A percentile compares a stretch with the other conserved stretches of the same genome.
phyloP scores from a whole-genome alignment of 306 rosid species.

The Parietaria judaica region DNA sequence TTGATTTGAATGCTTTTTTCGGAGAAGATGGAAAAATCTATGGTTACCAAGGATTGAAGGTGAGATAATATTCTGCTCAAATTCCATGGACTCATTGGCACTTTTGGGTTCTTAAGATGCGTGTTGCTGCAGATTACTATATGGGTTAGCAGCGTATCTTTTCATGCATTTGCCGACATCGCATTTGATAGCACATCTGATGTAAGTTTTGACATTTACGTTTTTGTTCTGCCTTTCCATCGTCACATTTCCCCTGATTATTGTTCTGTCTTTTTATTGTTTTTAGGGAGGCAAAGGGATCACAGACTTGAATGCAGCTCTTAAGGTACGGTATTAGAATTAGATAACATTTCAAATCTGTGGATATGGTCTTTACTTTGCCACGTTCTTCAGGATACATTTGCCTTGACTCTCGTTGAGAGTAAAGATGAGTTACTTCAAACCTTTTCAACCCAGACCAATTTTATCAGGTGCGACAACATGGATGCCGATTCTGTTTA shows the following conservation, averaged over 20 bases:
- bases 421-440: slow-evolving; percentile 68
- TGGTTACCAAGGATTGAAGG: slow-evolving; percentile 90
- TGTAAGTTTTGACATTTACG: slow-evolving; percentile 43
- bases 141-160: slow-evolving; percentile 76
- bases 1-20: slow-evolving; percentile 59
- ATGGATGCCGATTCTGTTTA: too few relatives aligned
- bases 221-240: slow-evolving; percentile 10
- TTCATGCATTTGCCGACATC: slow-evolving; percentile 69
- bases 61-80: slow-evolving; percentile 4
- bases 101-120: not conserved
- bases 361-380: slow-evolving; percentile 18
- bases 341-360: not conserved
- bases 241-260: not conserved
- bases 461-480: slow-evolving; percentile 48
- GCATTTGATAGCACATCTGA: slow-evolving; percentile 51
- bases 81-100: not conserved
- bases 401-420: slow-evolving; percentile 80
- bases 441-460: slow-evolving; percentile 38
- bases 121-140: slow-evolving; percentile 52
- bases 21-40: slow-evolving; percentile 73
- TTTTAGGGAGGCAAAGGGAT: slow-evolving; percentile 86
- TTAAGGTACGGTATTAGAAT: slow-evolving; percentile 65
- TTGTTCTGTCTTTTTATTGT: slow-evolving; percentile 4
- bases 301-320: slow-evolving; percentile 67
- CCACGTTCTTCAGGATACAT: slow-evolving; percentile 52